Percentiles rank a stretch among this genome's conserved stretches.
phyloP scores from a whole-genome alignment of 352 stramenopile genomes.

The Phytophthora pseudosyringae region DNA sequence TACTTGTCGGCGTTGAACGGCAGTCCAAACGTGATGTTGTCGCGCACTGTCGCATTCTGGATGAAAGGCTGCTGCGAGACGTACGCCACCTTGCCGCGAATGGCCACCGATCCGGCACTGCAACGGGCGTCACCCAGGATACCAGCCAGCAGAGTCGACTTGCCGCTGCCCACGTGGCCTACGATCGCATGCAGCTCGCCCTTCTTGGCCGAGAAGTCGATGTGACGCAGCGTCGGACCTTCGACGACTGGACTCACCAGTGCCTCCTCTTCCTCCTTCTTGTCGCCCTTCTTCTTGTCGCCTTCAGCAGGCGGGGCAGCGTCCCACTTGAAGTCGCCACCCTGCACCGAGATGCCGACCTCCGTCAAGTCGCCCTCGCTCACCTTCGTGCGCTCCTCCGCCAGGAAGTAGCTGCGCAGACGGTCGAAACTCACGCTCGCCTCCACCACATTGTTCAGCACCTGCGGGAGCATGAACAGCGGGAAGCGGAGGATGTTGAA shows the following conservation, averaged over 20 bases:
- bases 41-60: constrained; percentile 94
- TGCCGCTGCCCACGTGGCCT: constrained; percentile 55
- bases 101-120: constrained; percentile 43
- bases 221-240: constrained; percentile 49
- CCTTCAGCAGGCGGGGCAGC: constrained; percentile 36
- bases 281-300: constrained; percentile 44
- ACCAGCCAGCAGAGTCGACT: constrained; percentile 61
- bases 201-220: constrained; percentile 73
- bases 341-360: constrained; percentile 54
- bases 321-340: constrained; percentile 77
- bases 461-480: constrained; percentile 87
- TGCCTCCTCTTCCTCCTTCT: constrained; percentile 44
- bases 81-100: constrained; percentile 93
- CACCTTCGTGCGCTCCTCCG: constrained; percentile 75
- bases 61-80: constrained; percentile 96
- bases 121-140: constrained; percentile 53
- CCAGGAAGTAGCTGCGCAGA: constrained; percentile 72
- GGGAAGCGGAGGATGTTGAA: constrained; percentile 55
- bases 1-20: constrained; percentile 67
- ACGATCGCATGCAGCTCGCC: constrained; percentile 71
- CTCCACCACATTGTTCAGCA: constrained; percentile 36
- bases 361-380: constrained; percentile 80
- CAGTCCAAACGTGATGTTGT: constrained; percentile 97
- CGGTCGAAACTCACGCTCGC: constrained; percentile 52
- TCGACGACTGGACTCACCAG: constrained; percentile 22